Conservation (phyloP, 2,329 filamentous ascomycete genomes). For the Trichoderma koningiopsis region DNA sequence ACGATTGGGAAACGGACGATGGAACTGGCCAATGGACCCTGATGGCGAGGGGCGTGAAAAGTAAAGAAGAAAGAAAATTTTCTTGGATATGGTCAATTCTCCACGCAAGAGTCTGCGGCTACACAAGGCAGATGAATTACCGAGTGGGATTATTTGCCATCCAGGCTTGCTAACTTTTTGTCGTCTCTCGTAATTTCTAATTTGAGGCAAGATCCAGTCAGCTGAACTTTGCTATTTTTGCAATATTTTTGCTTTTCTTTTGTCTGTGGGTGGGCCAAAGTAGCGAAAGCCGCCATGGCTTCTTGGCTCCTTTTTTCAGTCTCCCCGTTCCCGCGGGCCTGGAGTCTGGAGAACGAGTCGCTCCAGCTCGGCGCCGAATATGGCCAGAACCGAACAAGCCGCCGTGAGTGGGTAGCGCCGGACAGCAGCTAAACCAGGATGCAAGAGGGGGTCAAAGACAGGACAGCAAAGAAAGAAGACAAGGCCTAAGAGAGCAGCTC, state of each 20-base stretch:
- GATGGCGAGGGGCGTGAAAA: not conserved
- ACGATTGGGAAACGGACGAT: conserved; percentile 7
- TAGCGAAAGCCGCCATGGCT: conserved; percentile 9
- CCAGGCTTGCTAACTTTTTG: not conserved
- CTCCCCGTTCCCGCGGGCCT: conserved; percentile 12
- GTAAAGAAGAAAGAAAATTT: not conserved
- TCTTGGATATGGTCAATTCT: not conserved
- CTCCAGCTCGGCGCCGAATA: conserved; percentile 10
- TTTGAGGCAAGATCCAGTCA: not conserved
- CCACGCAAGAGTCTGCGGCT: conserved; percentile 10
- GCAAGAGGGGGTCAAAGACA: not conserved
- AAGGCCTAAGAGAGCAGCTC: not conserved
- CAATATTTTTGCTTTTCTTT: not conserved
- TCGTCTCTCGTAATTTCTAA: not conserved
- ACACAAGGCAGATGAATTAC: not conserved
- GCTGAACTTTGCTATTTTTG: conserved; percentile 3
- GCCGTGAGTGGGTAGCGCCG: conserved; percentile 11
- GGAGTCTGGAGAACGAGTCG: conserved; percentile 25
- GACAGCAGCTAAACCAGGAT: not conserved
- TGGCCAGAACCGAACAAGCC: conserved; percentile 17
- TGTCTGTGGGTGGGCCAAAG: conserved; percentile 2
- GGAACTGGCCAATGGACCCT: not conserved
- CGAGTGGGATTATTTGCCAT: not conserved
- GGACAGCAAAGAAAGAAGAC: not conserved
- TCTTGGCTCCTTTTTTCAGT: not conserved